Conservation (phyloP, 75 land plant species). For the Chamaecyparis obtusa region DNA sequence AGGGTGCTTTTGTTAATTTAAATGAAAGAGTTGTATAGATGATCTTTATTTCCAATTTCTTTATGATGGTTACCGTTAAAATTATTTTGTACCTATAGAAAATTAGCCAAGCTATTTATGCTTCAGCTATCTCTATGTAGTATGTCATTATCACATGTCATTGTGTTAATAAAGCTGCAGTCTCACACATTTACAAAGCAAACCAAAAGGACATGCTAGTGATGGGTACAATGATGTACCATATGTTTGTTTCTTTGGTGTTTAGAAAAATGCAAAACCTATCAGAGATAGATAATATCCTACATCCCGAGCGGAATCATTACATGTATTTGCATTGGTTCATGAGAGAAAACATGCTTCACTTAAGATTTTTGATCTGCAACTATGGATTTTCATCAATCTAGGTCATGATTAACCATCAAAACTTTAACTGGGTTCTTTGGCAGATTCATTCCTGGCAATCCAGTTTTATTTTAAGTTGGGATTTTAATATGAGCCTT, state of each 20-base stretch:
- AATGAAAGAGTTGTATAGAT: neutral
- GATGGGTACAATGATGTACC: neutral
- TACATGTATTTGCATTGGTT: neutral
- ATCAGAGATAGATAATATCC: neutral
- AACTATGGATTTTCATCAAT: neutral
- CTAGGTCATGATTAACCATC: neutral
- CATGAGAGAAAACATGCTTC: neutral
- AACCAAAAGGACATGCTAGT: neutral
- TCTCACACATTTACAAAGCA: neutral
- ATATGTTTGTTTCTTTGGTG: neutral
- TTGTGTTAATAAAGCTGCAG: neutral
- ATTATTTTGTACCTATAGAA: neutral
- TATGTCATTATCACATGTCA: too few species aligned
- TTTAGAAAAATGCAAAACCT: neutral
- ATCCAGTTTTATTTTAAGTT: too few species aligned
- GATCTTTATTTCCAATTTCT: neutral
- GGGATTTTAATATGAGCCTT: too few species aligned
- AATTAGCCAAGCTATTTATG: neutral
- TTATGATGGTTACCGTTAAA: neutral
- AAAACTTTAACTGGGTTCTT: neutral
- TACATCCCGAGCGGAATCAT: neutral
- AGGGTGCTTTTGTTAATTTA: neutral
- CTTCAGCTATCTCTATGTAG: neutral
- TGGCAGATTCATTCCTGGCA: too few species aligned
- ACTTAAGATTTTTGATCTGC: neutral